A percentile compares a stretch with the other conserved stretches of the same genome.
Conservation (phyloP, 257 asterid genomes). For the Salvia miltiorrhiza region DNA sequence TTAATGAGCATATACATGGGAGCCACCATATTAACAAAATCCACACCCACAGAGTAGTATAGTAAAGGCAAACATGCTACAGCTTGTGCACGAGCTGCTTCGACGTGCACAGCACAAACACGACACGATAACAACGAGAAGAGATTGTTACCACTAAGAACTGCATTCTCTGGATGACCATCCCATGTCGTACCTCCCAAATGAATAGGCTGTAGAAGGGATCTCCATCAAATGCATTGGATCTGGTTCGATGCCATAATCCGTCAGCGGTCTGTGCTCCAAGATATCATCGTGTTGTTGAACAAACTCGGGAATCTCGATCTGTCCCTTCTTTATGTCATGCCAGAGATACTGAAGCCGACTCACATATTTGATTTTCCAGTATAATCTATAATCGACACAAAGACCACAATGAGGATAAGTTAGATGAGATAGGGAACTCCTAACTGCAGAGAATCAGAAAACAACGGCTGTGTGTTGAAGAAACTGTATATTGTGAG, state of each 20-base stretch:
- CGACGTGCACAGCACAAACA: background rate
- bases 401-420: background rate
- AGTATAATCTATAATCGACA: slow-evolving; percentile 52
- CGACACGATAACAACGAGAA: slow-evolving; percentile 2
- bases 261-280: slow-evolving; percentile 87
- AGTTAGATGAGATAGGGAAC: background rate
- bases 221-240: slow-evolving; percentile 60
- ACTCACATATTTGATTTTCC: slow-evolving; percentile 89
- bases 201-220: slow-evolving; percentile 50
- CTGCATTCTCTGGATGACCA: slow-evolving; percentile 67
- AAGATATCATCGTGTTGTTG: slow-evolving; percentile 67
- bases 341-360: slow-evolving; percentile 96
- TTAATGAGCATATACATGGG: background rate
- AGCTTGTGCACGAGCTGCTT: background rate
- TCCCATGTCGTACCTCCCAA: slow-evolving; percentile 57
- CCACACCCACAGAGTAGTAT: background rate
- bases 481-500: background rate
- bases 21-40: slow-evolving; percentile 2
- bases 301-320: slow-evolving; percentile 88
- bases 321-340: slow-evolving; percentile 70
- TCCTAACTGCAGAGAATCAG: background rate
- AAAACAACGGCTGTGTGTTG: background rate
- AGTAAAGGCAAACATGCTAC: background rate
- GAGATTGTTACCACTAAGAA: slow-evolving; percentile 26
- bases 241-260: slow-evolving; percentile 93